Evolutionary conservation across 108 stramenopile genomes (phyloP).

Genomic region (Nitzschia sp.): DNA sequence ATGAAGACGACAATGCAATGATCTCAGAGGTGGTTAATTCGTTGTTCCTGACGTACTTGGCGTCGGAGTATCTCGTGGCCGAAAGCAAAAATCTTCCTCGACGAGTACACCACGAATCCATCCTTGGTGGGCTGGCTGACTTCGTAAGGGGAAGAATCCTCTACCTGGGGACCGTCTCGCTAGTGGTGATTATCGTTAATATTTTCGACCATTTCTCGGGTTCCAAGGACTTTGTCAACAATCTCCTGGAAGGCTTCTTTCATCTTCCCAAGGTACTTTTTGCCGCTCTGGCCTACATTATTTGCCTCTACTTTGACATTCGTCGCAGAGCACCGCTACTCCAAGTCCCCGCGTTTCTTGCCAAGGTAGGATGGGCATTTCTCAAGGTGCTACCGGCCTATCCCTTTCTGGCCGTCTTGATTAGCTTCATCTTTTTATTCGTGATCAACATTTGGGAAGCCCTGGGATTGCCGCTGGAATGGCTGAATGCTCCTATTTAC

Average conservation of each 20-base stretch:
- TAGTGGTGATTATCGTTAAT: conserved; percentile 49
- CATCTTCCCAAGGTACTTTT: conserved; percentile 61
- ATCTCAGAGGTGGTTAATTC: conserved; percentile 76
- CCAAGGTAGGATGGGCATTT: conserved; percentile 50
- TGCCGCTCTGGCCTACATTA: conserved; percentile 62
- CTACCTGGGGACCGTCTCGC: neutral
- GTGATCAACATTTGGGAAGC: conserved; percentile 66
- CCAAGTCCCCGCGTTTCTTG: conserved; percentile 35
- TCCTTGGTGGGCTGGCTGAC: neutral
- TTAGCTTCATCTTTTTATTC: conserved; percentile 75
- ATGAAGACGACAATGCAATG: too few relatives aligned
- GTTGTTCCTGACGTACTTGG: conserved; percentile 75
- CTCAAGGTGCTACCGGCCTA: conserved; percentile 65
- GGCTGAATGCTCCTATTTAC: conserved; percentile 73
- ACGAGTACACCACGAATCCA: neutral
- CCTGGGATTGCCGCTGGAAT: conserved; percentile 48
- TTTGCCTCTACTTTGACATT: conserved; percentile 67
- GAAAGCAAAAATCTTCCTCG: neutral
- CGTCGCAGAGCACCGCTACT: conserved; percentile 20
- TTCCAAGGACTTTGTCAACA: conserved; percentile 25
- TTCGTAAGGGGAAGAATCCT: neutral
- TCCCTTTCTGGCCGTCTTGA: conserved; percentile 79
- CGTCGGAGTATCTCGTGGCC: conserved; percentile 61
- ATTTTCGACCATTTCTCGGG: conserved; percentile 56
- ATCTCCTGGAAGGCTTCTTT: conserved; percentile 35